Base-by-base conservation (phyloP, 345 rosid genomes). In the Tarenaya hassleriana region DNA sequence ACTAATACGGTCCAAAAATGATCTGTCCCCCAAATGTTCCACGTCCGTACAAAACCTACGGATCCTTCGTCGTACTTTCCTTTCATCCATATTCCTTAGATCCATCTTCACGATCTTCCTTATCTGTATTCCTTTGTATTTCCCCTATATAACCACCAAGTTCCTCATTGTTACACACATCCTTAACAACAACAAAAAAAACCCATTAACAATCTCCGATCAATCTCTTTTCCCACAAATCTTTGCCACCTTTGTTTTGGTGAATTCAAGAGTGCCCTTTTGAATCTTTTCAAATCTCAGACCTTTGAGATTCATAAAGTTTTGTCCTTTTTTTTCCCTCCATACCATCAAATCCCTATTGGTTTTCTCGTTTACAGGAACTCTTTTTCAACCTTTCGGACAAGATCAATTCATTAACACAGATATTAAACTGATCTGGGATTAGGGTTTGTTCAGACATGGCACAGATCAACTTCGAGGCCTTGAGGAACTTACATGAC, bases 401-500 rank as follows among this genome's bases (percentile, higher is more conserved):
- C n/a, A n/a, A n/a, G n/a, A 42, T 20, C 47, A 15, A 10, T 15
- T 4, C 9, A 20, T 16, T 16, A 7, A 9, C 8, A 3, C 8
- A 5, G 47, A 7, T 42, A n/a, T n/a, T n/a, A n/a, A n/a, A n/a
- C n/a, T n/a, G n/a, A n/a, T n/a, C n/a, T n/a, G n/a, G n/a, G n/a
- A n/a, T n/a, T n/a, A n/a, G 4, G n/a, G 12, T 29, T 29, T 47
- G 16, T 47, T 49, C 19, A 13, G 34, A 7, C 20, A 88, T 78
- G 91, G 70, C 75, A 38, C 66, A 64, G 59, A 71, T 73, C 16
- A 71, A 79, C 41, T 88, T 88, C 55, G 73, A 65, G 55, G 79
- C 78, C 52, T 72, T 88, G 12, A 71, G 78, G 41, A 84, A 81
- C 63, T 51, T 83, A 41, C 97, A 88, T 64, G 77, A 79, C 69